A percentile compares a stretch with the other conserved stretches of the same genome.
Conservation (phyloP, 139 green algal genomes). For the Eudorina sp. region DNA sequence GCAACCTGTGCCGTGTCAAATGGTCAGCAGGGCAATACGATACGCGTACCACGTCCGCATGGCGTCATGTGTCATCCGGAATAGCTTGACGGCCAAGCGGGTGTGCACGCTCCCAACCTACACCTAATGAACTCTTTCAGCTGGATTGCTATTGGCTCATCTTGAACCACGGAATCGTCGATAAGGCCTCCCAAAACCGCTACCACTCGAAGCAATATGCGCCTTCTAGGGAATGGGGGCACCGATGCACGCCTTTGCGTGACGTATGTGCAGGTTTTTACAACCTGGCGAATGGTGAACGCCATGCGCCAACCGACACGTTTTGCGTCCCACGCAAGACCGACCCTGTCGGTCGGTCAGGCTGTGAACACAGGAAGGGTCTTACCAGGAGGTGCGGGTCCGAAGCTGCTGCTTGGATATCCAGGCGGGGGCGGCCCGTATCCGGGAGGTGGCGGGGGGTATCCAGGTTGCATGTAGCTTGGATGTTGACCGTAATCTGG, state of each 20-base stretch:
- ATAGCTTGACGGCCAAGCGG: too few species aligned
- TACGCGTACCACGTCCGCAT: neutral
- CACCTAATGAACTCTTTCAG: neutral
- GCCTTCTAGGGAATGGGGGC: neutral
- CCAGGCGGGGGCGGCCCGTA: neutral
- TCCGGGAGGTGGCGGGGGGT: neutral
- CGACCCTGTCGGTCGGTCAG: neutral
- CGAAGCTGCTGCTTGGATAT: neutral
- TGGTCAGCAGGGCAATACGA: neutral
- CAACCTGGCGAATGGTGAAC: neutral
- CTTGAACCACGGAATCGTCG: too few species aligned
- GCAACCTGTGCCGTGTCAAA: neutral
- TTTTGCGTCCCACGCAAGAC: neutral
- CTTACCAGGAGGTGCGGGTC: neutral
- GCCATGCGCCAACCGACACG: too few species aligned
- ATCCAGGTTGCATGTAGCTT: neutral
- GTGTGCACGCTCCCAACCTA: too few species aligned
- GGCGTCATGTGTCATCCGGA: neutral
- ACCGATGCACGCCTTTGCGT: neutral
- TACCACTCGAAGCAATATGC: too few species aligned
- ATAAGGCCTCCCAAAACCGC: too few species aligned
- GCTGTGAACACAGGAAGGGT: too few species aligned
- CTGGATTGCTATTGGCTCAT: too few species aligned
- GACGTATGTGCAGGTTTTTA: neutral
- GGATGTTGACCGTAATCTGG: neutral